Evolutionary conservation across 495 filamentous ascomycete species (phyloP).

Genomic region (Elaphomyces granulatus): DNA sequence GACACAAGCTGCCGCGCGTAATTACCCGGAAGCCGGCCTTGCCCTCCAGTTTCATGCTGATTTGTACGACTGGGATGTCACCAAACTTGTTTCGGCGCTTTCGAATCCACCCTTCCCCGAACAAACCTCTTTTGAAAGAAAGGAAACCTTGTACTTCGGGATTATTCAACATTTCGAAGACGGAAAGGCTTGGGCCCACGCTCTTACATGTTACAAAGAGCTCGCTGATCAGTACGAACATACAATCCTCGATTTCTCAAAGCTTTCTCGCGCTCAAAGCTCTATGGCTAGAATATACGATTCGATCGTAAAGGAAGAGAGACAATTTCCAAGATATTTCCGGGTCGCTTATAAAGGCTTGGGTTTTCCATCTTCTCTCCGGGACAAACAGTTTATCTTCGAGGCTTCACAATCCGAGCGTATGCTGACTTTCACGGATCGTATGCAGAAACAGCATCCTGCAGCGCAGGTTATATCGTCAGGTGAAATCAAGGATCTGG

Average conservation of each 20-base stretch:
- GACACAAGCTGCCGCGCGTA: slow-evolving; percentile 57
- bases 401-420: slow-evolving; percentile 67
- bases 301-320: slow-evolving; percentile 64
- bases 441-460: slow-evolving; percentile 84
- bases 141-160: slow-evolving; percentile 80
- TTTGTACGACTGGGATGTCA: slow-evolving; percentile 81
- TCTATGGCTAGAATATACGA: slow-evolving; percentile 94
- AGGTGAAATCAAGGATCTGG: slow-evolving; percentile 61
- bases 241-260: slow-evolving; percentile 79
- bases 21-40: slow-evolving; percentile 82
- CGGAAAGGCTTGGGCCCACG: slow-evolving; percentile 81
- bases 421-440: slow-evolving; percentile 71
- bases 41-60: slow-evolving; percentile 86
- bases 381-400: slow-evolving; percentile 89
- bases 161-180: slow-evolving; percentile 94
- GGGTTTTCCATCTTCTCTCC: slow-evolving; percentile 65
- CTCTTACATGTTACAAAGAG: slow-evolving; percentile 81
- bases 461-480: slow-evolving; percentile 65
- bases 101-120: slow-evolving; percentile 62
- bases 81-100: slow-evolving; percentile 49
- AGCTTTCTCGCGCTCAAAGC: slow-evolving; percentile 74
- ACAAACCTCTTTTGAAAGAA: slow-evolving; percentile 83
- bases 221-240: slow-evolving; percentile 79
- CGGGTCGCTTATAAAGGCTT: slow-evolving; percentile 83
- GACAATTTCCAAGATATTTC: slow-evolving; percentile 72